phyloP scores from a whole-genome alignment of 2,329 filamentous ascomycete genomes.

The Parasarocladium wereldwijsianum region DNA sequence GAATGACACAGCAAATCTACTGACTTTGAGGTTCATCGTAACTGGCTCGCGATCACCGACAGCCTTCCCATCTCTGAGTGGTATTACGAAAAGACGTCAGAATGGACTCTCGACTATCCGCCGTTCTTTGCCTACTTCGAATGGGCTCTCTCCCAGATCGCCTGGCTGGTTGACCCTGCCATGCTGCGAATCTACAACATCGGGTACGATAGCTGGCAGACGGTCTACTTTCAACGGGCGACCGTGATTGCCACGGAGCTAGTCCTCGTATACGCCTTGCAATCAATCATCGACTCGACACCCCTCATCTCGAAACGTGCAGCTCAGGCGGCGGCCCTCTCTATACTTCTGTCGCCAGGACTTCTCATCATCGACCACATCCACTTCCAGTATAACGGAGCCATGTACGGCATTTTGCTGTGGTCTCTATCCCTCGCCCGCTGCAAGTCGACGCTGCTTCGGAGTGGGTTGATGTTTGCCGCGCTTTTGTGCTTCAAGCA shows the following conservation, averaged over 20 bases:
- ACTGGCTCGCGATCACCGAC: conserved; percentile 94
- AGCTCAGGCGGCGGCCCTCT: conserved; percentile 75
- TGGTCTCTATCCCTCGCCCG: conserved; percentile 75
- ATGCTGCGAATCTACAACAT: conserved; percentile 76
- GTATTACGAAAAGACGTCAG: conserved; percentile 95
- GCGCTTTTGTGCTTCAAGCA: conserved; percentile 87
- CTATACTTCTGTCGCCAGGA: conserved; percentile 80
- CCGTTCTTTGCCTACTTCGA: conserved; percentile 98
- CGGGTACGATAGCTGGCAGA: conserved; percentile 82
- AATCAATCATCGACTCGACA: conserved; percentile 63
- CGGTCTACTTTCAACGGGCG: conserved; percentile 81
- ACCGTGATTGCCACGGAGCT: conserved; percentile 80
- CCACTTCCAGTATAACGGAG: conserved; percentile 98
- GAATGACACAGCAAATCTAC: conserved; percentile 67
- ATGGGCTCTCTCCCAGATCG: conserved; percentile 75
- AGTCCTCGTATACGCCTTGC: conserved; percentile 68
- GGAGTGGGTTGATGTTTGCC: conserved; percentile 73
- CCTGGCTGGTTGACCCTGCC: conserved; percentile 58
- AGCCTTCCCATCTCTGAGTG: conserved; percentile 76
- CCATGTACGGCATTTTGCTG: conserved; percentile 82
- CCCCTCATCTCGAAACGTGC: conserved; percentile 51
- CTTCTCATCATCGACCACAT: conserved; percentile 96
- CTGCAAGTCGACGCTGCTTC: conserved; percentile 57
- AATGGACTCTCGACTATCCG: conserved; percentile 99
- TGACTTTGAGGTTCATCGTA: conserved; percentile 96